These are phyloP conservation scores for Flagelloscypha sp. DNA, from an alignment of 768 basidiomycete species.

Conservation along the genomic window DNA sequence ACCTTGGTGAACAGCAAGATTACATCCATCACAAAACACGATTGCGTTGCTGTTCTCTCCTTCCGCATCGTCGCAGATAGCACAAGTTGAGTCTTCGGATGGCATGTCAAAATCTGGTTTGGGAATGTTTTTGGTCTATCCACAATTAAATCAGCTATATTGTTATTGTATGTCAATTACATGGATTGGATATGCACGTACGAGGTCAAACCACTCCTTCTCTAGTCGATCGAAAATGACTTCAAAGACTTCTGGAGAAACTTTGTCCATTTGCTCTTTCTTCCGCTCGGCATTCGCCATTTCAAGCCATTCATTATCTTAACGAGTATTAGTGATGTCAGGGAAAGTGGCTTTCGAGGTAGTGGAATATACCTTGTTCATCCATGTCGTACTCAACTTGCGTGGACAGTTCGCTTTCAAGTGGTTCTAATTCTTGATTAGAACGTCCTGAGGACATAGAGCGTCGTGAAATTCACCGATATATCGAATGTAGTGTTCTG, in stretches of 20 bases:
- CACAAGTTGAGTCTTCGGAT: slow-evolving; percentile 92
- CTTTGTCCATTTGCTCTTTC: slow-evolving; percentile 59
- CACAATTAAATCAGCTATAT: too few species aligned
- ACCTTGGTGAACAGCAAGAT: slow-evolving; percentile 99
- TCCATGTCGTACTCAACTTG: slow-evolving; percentile 99
- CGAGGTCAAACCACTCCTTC: slow-evolving; percentile 98
- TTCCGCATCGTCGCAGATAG: slow-evolving; percentile 96
- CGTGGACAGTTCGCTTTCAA: slow-evolving; percentile 83
- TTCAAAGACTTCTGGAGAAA: slow-evolving; percentile 86
- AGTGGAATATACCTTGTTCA: slow-evolving; percentile 68
- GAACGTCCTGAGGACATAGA: slow-evolving; percentile 1
- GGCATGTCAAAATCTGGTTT: slow-evolving; percentile 83
- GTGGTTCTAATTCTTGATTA: slow-evolving; percentile 52
- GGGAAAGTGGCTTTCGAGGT: neutral
- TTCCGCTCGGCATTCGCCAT: slow-evolving; percentile 72
- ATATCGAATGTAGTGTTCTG: slow-evolving; percentile 85
- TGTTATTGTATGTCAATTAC: neutral
- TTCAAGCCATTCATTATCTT: slow-evolving; percentile 95
- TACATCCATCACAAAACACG: slow-evolving; percentile 98
- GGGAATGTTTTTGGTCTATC: slow-evolving; percentile 85
- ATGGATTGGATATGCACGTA: too few species aligned
- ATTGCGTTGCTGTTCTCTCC: slow-evolving; percentile 99
- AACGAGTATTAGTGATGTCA: slow-evolving; percentile 3
- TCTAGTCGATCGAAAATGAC: slow-evolving; percentile 96
- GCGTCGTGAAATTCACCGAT: slow-evolving; percentile 49